Evolutionary conservation across 2,329 filamentous ascomycete species (phyloP).

Genomic region (Helicocarpus griseus): DNA sequence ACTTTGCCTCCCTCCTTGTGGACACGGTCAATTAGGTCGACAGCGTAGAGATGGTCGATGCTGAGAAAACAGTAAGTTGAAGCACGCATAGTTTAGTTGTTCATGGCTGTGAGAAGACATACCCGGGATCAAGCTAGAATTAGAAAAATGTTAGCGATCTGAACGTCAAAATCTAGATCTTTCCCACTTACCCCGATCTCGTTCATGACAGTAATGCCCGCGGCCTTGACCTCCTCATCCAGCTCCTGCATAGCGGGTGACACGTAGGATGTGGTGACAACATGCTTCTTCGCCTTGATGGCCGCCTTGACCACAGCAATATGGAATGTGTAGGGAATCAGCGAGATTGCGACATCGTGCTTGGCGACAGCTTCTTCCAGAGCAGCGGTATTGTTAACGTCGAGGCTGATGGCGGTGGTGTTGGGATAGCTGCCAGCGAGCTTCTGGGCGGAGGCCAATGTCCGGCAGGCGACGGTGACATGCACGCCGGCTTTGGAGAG

Average conservation of each 20-base stretch:
- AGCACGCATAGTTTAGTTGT: no score
- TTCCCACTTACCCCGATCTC: constrained; percentile 58
- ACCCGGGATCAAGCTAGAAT: no score
- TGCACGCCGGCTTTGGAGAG: no score
- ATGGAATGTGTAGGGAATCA: constrained; percentile 91
- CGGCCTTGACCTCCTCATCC: constrained; percentile 70
- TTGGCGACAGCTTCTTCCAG: constrained; percentile 73
- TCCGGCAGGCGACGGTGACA: constrained; percentile 85
- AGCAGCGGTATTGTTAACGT: constrained; percentile 66
- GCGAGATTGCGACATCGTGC: constrained; percentile 65
- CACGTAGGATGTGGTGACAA: constrained; percentile 91
- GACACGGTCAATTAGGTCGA: no score
- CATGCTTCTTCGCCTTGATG: constrained; percentile 88
- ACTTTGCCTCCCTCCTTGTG: constrained; percentile 82
- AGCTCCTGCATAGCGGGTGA: constrained; percentile 88
- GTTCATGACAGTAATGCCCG: constrained; percentile 95
- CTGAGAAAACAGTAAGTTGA: no score
- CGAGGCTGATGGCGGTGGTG: constrained; percentile 68
- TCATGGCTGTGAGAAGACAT: no score
- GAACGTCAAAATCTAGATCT: not conserved
- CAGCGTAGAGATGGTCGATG: constrained; percentile 55
- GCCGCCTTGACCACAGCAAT: constrained; percentile 84
- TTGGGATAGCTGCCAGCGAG: constrained; percentile 64
- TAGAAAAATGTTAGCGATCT: no score
- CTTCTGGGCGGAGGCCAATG: constrained; percentile 64